Evolutionary conservation across 75 land plant genomes (phyloP), one percentile per base, ranked within the genome.

Genomic region (Selaginella tamariscina): DNA sequence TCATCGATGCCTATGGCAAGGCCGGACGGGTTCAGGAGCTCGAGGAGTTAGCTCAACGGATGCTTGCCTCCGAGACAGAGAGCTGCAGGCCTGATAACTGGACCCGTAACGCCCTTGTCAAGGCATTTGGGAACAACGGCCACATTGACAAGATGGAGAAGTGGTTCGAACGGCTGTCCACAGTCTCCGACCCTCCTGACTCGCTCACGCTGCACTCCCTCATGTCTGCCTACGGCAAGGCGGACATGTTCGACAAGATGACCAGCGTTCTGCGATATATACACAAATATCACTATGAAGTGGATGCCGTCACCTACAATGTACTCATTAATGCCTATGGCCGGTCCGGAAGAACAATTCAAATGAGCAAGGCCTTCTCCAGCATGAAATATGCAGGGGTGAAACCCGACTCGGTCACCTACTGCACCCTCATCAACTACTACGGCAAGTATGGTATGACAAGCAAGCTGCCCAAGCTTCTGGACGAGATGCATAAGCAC

Each of bases 1-100:
- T 91, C 9, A 68, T 91, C 27, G 84, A 83, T 78, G 93, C 89
- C 5, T 88, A 83, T 73, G 96, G 93, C 28, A 91, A 82, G 74
- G 85, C 81, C 30, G 77, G 84, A 29, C 81, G 82, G 70, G 81
- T 83, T 67, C 67, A 63, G 27, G 84, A 83, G 63, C 79, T 91
- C 84, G 93, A 91, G 70, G 69, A 76, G 1, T 65, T 75, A 5
- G 71, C 88, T 8, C 32, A 68, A 44, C 33, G 75, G 44, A 88
- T 91, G 88, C 81, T 87, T 21, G 63, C 32, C 21, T 68, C 75
- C 15, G 33, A 65, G 21, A 68, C 75, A 13, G 33, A 65, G 1
- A 56, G 77, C 24, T 83, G 78, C 31, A 74, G 75, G 67, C 86
- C 93, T 2, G 93, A 91, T 74, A 78, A 74, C n/a, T 82, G 93